phyloP scores from a whole-genome alignment of 1,284 basidiomycete species.

The Leccinum colubrinum region DNA sequence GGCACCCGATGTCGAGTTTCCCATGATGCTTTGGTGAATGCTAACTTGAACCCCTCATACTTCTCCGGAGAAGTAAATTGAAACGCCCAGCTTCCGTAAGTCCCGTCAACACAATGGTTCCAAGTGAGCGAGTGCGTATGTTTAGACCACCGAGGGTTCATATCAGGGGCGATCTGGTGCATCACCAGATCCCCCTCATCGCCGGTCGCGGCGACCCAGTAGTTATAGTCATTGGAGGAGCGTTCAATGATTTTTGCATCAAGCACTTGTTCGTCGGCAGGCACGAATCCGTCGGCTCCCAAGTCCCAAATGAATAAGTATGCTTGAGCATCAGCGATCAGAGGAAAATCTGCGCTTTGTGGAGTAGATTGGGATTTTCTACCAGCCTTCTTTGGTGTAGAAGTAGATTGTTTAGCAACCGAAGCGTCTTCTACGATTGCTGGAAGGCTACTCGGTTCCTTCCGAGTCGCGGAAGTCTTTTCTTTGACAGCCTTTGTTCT shows the following conservation, averaged over 20 bases:
- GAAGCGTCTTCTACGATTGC: slow-evolving; percentile 1
- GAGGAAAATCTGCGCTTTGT: slow-evolving; percentile 23
- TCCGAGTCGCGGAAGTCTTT: slow-evolving; percentile 18
- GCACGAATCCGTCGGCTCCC: slow-evolving; percentile 64
- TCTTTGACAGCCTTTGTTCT: slow-evolving; percentile 25
- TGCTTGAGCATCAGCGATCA: slow-evolving; percentile 45
- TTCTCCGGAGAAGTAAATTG: slow-evolving; percentile 61
- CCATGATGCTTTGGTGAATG: slow-evolving; percentile 78
- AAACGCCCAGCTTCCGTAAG: slow-evolving; percentile 82
- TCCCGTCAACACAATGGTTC: slow-evolving; percentile 69
- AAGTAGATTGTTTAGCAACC: slow-evolving; percentile 7
- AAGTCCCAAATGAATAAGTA: slow-evolving; percentile 76
- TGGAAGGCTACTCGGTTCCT: slow-evolving; percentile 12
- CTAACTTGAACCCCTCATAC: slow-evolving; percentile 64
- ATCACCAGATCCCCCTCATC: slow-evolving; percentile 52
- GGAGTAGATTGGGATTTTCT: slow-evolving; percentile 15
- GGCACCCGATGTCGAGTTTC: slow-evolving; percentile 75
- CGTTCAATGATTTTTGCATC: slow-evolving; percentile 66
- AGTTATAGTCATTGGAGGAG: slow-evolving; percentile 46
- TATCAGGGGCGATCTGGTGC: slow-evolving; percentile 65
- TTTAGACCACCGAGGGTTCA: slow-evolving; percentile 72
- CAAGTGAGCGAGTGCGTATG: slow-evolving; percentile 78
- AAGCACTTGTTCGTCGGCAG: slow-evolving; percentile 60
- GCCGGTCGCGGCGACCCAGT: slow-evolving; percentile 62
- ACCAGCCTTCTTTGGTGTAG: slow-evolving; percentile 11